These are phyloP conservation scores for Rhytidiadelphus loreus DNA, from an alignment of 225 moss, liverwort and hornwort genomes.

Conservation along the genomic window DNA sequence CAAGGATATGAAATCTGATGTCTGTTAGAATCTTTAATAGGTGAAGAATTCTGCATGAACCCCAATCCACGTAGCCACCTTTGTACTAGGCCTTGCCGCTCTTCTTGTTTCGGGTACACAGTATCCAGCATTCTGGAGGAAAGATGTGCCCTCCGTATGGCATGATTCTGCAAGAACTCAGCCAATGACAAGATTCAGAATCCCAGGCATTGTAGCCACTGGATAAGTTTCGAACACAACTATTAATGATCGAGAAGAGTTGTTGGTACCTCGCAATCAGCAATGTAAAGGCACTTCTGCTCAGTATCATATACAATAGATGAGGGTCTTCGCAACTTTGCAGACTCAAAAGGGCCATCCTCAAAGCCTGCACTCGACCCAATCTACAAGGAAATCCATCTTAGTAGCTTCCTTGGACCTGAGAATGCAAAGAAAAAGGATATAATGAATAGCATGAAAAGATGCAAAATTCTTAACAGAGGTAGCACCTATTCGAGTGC, in stretches of 20 bases:
- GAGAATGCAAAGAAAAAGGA: neutral
- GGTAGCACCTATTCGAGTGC: neutral
- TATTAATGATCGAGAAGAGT: neutral
- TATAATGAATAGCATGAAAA: neutral
- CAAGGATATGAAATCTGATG: conserved; percentile 36
- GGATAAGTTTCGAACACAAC: neutral
- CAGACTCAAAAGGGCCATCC: conserved; percentile 65
- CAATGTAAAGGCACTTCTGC: conserved; percentile 48
- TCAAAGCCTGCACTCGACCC: conserved; percentile 57
- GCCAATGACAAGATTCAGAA: neutral
- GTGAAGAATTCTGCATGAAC: neutral
- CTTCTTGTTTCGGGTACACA: conserved; percentile 15
- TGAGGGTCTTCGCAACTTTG: conserved; percentile 43
- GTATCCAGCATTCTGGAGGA: conserved; percentile 36
- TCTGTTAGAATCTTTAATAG: neutral
- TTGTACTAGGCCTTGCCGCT: conserved; percentile 1
- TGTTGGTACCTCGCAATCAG: conserved; percentile 64
- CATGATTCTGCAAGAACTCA: conserved; percentile 55
- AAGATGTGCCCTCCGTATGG: conserved; percentile 59
- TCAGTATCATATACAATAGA: conserved; percentile 31
- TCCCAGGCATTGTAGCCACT: neutral
- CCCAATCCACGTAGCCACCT: conserved; percentile 24
- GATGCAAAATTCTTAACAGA: neutral
- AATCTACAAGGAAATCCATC: conserved; percentile 25
- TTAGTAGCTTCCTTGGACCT: neutral